Percentiles rank a stretch among this genome's conserved stretches.
Evolutionary conservation across 73 alveolate genomes (phyloP).

Genomic region (Paramecium primaurelia): DNA sequence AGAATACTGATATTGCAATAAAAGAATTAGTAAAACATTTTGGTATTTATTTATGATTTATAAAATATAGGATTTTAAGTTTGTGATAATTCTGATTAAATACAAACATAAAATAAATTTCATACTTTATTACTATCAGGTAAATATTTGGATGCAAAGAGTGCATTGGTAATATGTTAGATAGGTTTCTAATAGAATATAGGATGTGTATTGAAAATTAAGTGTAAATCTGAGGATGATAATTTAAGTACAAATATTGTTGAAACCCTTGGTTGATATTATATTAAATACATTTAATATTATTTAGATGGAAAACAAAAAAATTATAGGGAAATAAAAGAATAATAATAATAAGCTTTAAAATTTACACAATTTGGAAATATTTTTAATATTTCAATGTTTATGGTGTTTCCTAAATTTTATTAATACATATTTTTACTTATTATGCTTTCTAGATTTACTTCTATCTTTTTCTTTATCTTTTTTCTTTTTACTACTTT

Average conservation of each 20-base stretch:
- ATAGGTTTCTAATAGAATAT: slow-evolving; percentile 22
- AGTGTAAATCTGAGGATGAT: neutral
- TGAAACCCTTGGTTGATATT: slow-evolving; percentile 8
- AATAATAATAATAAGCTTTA: neutral
- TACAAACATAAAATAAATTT: slow-evolving; percentile 39
- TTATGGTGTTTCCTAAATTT: slow-evolving; percentile 38
- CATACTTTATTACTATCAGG: slow-evolving; percentile 53
- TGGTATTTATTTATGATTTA: neutral
- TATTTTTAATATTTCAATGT: slow-evolving; percentile 22
- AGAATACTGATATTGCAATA: slow-evolving; percentile 52
- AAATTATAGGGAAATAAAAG: neutral
- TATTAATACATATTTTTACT: neutral
- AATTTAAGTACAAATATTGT: neutral
- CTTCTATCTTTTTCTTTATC: neutral
- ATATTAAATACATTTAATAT: neutral
- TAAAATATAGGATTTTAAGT: slow-evolving; percentile 10
- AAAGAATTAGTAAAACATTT: slow-evolving; percentile 55
- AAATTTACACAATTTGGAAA: neutral
- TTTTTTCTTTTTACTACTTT: slow-evolving; percentile 26
- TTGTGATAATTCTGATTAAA: slow-evolving; percentile 49
- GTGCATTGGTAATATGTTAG: neutral
- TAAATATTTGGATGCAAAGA: neutral
- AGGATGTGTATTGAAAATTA: neutral
- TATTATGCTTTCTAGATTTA: slow-evolving; percentile 21
- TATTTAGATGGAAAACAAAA: neutral